Evolutionary conservation across 768 basidiomycete species (phyloP).

Genomic region (Galerina marginata): DNA sequence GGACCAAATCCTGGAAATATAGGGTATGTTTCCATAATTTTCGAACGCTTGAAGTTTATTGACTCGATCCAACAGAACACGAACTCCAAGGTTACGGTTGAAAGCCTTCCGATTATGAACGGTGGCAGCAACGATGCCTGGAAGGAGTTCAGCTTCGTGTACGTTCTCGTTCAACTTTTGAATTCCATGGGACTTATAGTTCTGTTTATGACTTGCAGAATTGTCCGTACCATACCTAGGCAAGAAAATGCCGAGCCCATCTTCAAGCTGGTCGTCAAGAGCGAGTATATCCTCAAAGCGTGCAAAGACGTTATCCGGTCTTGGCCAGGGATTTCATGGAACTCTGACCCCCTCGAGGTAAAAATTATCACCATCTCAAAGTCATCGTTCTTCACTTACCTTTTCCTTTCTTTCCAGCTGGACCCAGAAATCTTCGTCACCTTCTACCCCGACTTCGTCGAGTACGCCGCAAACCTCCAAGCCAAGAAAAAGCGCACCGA

Average conservation of each 20-base stretch:
- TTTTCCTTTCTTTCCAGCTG: constrained; percentile 37
- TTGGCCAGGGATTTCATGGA: constrained; percentile 69
- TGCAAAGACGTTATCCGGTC: constrained; percentile 62
- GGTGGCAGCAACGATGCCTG: constrained; percentile 55
- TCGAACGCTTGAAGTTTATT: background rate
- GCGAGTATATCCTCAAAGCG: constrained; percentile 58
- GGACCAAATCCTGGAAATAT: constrained; percentile 65
- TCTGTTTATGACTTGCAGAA: constrained; percentile 31
- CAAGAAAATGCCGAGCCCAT: constrained; percentile 45
- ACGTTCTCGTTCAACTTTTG: background rate
- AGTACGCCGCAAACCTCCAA: constrained; percentile 46
- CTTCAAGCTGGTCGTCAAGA: constrained; percentile 63
- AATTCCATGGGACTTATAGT: background rate
- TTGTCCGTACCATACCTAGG: constrained; percentile 57
- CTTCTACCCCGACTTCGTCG: constrained; percentile 52
- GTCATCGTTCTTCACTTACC: background rate
- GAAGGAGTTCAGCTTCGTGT: constrained; percentile 51
- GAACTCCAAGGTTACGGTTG: constrained; percentile 56
- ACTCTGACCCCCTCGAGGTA: constrained; percentile 61
- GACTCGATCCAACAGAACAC: constrained; percentile 45
- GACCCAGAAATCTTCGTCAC: constrained; percentile 63
- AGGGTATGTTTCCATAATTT: constrained; percentile 34
- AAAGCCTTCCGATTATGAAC: constrained; percentile 45
- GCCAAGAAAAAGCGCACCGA: constrained; percentile 42
- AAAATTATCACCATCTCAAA: background rate